phyloP scores from a whole-genome alignment of 176 grass and related monocot species.

The Ampelocalamus luodianensis region DNA sequence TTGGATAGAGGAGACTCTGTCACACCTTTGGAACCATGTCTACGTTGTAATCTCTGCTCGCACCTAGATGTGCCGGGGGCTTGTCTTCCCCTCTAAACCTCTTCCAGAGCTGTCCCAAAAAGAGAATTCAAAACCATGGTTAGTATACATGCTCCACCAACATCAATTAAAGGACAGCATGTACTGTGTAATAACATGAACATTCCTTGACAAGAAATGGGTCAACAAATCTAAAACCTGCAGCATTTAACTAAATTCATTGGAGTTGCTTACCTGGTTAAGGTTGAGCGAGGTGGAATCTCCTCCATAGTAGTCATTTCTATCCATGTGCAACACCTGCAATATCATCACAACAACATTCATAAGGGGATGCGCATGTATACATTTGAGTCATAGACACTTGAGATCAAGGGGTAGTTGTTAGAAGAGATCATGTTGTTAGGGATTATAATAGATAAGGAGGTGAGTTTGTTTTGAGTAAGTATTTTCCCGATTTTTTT shows the following conservation, averaged over 20 bases:
- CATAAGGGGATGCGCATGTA: not conserved
- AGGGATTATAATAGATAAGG: not conserved
- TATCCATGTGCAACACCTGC: slow-evolving; percentile 95
- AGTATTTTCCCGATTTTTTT: too few relatives aligned
- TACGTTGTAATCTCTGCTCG: slow-evolving; percentile 94
- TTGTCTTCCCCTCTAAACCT: slow-evolving; percentile 91
- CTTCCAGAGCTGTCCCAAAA: slow-evolving; percentile 76
- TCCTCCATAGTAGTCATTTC: slow-evolving; percentile 95
- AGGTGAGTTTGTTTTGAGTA: not conserved
- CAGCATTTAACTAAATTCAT: slow-evolving; percentile 10
- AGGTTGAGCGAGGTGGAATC: slow-evolving; percentile 94
- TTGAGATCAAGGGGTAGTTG: not conserved
- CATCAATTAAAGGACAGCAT: slow-evolving; percentile 10
- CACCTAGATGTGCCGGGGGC: slow-evolving; percentile 73
- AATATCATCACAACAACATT: slow-evolving; percentile 33
- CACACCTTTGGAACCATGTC: slow-evolving; percentile 93
- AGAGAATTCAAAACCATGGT: slow-evolving; percentile 29
- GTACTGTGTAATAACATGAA: not conserved
- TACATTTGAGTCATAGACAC: not conserved
- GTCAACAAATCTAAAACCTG: not conserved
- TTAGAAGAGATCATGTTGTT: slow-evolving; percentile 6
- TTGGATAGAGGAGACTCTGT: slow-evolving; percentile 20
- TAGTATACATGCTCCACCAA: slow-evolving; percentile 9
- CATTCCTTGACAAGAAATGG: slow-evolving; percentile 14
- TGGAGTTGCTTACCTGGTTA: slow-evolving; percentile 59